These are phyloP conservation scores for Eucalyptus marginata DNA, from an alignment of 345 rosid genomes.

Conservation along the genomic window DNA sequence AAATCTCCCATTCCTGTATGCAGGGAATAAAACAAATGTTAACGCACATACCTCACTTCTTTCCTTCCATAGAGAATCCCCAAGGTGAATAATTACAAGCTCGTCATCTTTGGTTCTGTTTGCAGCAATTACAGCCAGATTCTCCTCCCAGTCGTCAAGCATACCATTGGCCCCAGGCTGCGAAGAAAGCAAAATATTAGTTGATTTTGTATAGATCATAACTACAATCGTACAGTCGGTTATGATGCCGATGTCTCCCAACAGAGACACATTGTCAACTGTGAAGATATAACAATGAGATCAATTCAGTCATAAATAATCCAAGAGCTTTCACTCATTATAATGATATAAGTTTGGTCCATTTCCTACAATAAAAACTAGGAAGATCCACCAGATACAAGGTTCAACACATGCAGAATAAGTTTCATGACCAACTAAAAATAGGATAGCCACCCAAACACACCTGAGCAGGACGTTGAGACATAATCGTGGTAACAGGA, in stretches of 20 bases:
- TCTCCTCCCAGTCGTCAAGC: slow-evolving; percentile 99
- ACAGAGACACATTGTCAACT: background rate
- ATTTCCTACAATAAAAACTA: background rate
- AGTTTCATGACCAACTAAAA: background rate
- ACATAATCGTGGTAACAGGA: slow-evolving; percentile 19
- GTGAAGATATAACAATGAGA: background rate
- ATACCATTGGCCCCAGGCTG: slow-evolving; percentile 66
- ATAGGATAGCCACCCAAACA: background rate
- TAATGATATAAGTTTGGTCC: background rate
- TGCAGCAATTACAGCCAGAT: slow-evolving; percentile 92
- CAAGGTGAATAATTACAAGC: slow-evolving; percentile 90
- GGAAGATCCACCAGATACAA: background rate
- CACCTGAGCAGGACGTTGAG: slow-evolving; percentile 59
- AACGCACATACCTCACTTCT: slow-evolving; percentile 64
- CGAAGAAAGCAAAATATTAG: background rate
- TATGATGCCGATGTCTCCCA: background rate
- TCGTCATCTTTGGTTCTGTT: slow-evolving; percentile 96
- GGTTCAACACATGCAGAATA: background rate
- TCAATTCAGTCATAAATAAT: background rate
- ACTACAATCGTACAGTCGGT: background rate
- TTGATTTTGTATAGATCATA: background rate
- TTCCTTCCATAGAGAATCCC: slow-evolving; percentile 98
- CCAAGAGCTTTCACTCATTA: background rate
- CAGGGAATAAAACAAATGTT: background rate
- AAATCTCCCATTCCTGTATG: background rate